Conservation (phyloP, 1,284 basidiomycete genomes). For the Fomes fomentarius region DNA sequence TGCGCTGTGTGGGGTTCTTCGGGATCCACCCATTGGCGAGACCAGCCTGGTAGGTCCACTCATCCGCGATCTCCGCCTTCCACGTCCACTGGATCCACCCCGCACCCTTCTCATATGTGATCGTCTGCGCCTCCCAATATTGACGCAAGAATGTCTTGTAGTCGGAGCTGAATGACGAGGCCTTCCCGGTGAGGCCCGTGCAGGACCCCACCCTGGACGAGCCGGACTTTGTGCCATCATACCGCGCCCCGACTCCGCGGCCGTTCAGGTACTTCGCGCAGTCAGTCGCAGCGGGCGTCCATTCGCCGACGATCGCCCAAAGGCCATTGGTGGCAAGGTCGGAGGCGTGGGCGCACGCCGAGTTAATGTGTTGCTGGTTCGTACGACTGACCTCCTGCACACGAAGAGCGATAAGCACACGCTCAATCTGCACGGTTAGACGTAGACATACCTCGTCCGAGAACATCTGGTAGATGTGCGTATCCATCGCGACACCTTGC, state of each 20-base stretch:
- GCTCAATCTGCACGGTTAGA: not conserved
- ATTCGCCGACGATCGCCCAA: constrained; percentile 85
- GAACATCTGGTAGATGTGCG: constrained; percentile 85
- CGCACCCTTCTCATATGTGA: constrained; percentile 63
- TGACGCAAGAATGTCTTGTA: constrained; percentile 87
- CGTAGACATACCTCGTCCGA: constrained; percentile 51
- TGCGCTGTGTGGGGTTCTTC: constrained; percentile 50
- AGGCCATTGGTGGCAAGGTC: constrained; percentile 60
- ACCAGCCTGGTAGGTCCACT: constrained; percentile 81
- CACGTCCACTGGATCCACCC: constrained; percentile 75
- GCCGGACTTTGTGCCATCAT: constrained; percentile 77
- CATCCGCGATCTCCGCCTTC: constrained; percentile 69
- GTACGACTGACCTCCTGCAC: constrained; percentile 54
- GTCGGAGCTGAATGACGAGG: constrained; percentile 68
- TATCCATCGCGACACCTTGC: constrained; percentile 82
- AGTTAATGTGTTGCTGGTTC: constrained; percentile 63
- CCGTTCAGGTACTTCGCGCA: constrained; percentile 78
- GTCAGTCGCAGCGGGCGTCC: constrained; percentile 83
- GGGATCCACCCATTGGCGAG: constrained; percentile 87
- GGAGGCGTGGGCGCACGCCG: constrained; percentile 58
- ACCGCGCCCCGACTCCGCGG: constrained; percentile 67
- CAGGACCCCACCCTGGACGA: constrained; percentile 76
- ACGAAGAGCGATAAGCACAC: not conserved
- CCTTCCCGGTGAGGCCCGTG: constrained; percentile 69
- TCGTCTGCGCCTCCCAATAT: constrained; percentile 78